These are phyloP conservation scores for Penicillium maclennaniae DNA, from an alignment of 495 filamentous ascomycete genomes.

Conservation along the genomic window DNA sequence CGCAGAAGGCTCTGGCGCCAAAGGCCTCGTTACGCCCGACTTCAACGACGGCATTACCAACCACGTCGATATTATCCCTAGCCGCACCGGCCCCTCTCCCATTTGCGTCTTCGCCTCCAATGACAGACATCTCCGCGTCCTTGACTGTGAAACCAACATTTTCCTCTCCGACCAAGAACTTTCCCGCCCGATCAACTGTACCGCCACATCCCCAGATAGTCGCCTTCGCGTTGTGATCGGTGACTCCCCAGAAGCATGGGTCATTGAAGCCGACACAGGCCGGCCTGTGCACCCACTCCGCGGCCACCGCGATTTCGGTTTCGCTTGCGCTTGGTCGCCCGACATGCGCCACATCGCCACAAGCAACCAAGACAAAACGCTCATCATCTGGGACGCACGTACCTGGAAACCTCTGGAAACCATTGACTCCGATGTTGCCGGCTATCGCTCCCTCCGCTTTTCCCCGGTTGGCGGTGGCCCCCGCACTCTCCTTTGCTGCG, in stretches of 20 bases:
- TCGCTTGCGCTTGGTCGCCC: slow-evolving; percentile 87
- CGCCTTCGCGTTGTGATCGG: slow-evolving; percentile 78
- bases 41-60: slow-evolving; percentile 74
- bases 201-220: slow-evolving; percentile 71
- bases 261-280: slow-evolving; percentile 63
- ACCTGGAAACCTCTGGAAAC: slow-evolving; percentile 62
- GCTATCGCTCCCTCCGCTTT: slow-evolving; percentile 74
- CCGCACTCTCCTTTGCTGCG: slow-evolving; percentile 70
- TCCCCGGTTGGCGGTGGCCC: slow-evolving; percentile 74
- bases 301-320: slow-evolving; percentile 78
- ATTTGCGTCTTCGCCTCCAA: slow-evolving; percentile 80
- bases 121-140: slow-evolving; percentile 67
- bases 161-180: slow-evolving; percentile 60
- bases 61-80: slow-evolving; percentile 68
- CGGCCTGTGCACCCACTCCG: slow-evolving; percentile 52
- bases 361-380: slow-evolving; percentile 80
- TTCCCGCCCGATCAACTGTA: slow-evolving; percentile 76
- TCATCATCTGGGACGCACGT: slow-evolving; percentile 84
- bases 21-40: slow-evolving; percentile 38
- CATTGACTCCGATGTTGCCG: slow-evolving; percentile 71
- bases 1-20: slow-evolving; percentile 63
- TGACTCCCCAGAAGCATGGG: slow-evolving; percentile 54
- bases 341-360: slow-evolving; percentile 88
- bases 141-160: slow-evolving; percentile 67
- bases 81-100: slow-evolving; percentile 57